These are phyloP conservation scores for Clarireedia hainanense DNA, from an alignment of 2,329 filamentous ascomycete genomes.

Conservation along the genomic window DNA sequence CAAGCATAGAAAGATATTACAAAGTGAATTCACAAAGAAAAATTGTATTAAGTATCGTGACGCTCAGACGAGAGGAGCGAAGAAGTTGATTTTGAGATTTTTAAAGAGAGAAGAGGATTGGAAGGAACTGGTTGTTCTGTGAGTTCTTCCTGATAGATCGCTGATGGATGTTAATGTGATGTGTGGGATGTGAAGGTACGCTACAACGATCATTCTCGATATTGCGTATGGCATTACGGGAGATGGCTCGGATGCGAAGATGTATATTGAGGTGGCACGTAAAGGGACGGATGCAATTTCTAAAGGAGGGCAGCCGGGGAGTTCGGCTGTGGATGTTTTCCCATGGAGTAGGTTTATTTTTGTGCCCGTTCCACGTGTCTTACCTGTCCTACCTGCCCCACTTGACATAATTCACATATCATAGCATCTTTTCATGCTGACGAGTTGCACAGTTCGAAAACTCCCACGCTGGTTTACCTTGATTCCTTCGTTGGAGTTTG, in stretches of 20 bases:
- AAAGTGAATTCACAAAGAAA: conserved; percentile 35
- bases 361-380: not conserved
- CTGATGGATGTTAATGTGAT: not conserved
- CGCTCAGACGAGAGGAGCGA: conserved; percentile 29
- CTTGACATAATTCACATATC: not conserved
- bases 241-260: conserved; percentile 30
- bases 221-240: conserved; percentile 38
- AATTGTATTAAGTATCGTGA: conserved; percentile 28
- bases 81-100: not conserved
- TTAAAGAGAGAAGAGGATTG: not conserved
- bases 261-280: conserved; percentile 33
- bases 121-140: not conserved
- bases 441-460: conserved; percentile 17
- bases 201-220: conserved; percentile 34
- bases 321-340: conserved; percentile 40
- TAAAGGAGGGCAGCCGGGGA: conserved; percentile 24
- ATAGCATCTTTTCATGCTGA: not conserved
- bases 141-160: not conserved
- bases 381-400: not conserved
- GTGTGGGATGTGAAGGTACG: conserved; percentile 25
- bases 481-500: conserved; percentile 22
- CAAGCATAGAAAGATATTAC: conserved; percentile 37
- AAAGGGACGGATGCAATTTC: conserved; percentile 21
- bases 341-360: conserved; percentile 23
- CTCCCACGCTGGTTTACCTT: conserved; percentile 32